phyloP scores from a whole-genome alignment of 2,329 filamentous ascomycete genomes.

The Canariomyces notabilis region DNA sequence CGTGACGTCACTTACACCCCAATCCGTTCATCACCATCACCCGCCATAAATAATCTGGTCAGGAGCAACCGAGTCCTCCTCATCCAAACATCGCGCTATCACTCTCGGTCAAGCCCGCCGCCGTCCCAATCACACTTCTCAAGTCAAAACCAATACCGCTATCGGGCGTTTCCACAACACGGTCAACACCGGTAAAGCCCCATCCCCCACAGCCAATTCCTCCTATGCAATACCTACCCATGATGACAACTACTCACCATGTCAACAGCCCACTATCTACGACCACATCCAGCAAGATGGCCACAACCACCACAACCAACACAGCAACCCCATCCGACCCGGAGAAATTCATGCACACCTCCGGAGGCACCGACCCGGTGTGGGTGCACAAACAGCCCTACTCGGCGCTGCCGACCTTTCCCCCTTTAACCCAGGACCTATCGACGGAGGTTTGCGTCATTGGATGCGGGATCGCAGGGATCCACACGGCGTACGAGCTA shows the following conservation, averaged over 20 bases:
- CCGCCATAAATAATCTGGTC: neutral
- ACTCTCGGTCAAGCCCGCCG: neutral
- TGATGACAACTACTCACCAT: neutral
- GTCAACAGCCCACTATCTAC: slow-evolving; percentile 1
- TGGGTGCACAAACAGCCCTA: slow-evolving; percentile 49
- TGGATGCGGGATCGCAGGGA: slow-evolving; percentile 48
- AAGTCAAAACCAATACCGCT: neutral
- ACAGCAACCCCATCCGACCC: slow-evolving; percentile 5
- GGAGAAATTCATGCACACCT: slow-evolving; percentile 35
- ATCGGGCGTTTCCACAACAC: neutral
- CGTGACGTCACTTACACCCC: slow-evolving; percentile 10
- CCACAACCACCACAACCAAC: slow-evolving; percentile 1
- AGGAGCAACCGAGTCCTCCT: neutral
- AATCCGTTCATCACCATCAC: slow-evolving; percentile 1
- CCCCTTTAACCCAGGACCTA: slow-evolving; percentile 37
- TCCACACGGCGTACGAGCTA: slow-evolving; percentile 49
- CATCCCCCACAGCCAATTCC: neutral
- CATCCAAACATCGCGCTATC: neutral
- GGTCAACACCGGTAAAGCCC: neutral
- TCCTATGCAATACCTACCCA: neutral
- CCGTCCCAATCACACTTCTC: neutral
- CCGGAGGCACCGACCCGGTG: slow-evolving; percentile 46
- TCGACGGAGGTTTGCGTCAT: slow-evolving; percentile 46
- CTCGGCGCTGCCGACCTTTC: slow-evolving; percentile 39
- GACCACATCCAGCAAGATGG: slow-evolving; percentile 2